These are phyloP conservation scores for Linnemannia hyalina DNA, from an alignment of 192 early-diverging fungal species.

Conservation along the genomic window DNA sequence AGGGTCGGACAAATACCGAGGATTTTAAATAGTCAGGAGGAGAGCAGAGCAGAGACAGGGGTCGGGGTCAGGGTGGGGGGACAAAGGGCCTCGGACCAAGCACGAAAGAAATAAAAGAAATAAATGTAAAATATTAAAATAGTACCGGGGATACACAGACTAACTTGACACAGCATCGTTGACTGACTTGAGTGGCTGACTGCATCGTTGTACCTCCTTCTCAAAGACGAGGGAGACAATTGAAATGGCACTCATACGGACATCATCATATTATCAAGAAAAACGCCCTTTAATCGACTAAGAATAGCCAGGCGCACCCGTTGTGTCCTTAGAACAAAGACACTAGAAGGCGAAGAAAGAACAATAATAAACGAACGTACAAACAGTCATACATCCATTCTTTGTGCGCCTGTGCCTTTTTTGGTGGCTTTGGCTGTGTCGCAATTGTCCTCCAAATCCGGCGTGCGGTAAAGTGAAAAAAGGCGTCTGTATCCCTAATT, in stretches of 20 bases:
- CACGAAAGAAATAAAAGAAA: neutral
- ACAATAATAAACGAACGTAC: neutral
- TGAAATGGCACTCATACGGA: neutral
- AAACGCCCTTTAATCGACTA: neutral
- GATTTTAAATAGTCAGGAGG: neutral
- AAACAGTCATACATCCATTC: neutral
- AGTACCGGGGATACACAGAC: neutral
- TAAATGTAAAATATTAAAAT: neutral
- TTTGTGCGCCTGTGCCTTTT: neutral
- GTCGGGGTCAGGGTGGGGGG: neutral
- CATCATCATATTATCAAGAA: neutral
- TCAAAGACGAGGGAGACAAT: neutral
- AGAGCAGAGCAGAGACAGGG: neutral
- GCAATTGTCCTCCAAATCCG: neutral
- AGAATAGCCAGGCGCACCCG: neutral
- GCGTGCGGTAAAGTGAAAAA: neutral
- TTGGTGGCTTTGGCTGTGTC: neutral
- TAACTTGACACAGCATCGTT: no score
- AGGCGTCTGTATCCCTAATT: neutral
- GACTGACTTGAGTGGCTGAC: no score
- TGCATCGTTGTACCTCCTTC: no score
- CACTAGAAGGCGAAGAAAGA: neutral
- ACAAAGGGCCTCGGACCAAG: constrained; percentile 6
- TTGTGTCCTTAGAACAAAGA: neutral
- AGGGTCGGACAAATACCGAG: neutral